phyloP scores from a whole-genome alignment of 1,139 yeast genomes.

The Geotrichum klebahnii region DNA sequence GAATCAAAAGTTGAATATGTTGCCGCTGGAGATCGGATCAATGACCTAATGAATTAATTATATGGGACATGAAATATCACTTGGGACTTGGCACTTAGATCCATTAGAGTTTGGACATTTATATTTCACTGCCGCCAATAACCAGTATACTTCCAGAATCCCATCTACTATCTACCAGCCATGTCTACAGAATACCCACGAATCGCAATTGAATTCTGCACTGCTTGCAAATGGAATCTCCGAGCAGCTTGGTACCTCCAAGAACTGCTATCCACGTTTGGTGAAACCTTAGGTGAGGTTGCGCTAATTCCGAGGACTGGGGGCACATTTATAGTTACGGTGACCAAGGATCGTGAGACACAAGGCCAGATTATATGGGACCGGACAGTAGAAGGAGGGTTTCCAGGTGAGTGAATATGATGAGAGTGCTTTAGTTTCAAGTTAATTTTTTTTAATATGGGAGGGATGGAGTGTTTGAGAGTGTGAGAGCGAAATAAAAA shows the following conservation, averaged over 20 bases:
- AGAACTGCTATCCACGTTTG: constrained; percentile 59
- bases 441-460: not conserved
- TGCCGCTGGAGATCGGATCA: too few relatives aligned
- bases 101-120: too few relatives aligned
- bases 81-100: too few relatives aligned
- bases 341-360: constrained; percentile 25
- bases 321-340: constrained; percentile 51
- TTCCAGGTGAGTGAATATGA: constrained; percentile 42
- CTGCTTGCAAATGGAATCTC: constrained; percentile 60
- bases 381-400: constrained; percentile 51
- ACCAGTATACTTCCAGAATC: too few relatives aligned
- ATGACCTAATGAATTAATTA: too few relatives aligned
- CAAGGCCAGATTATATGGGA: constrained; percentile 48
- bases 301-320: constrained; percentile 50
- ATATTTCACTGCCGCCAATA: too few relatives aligned
- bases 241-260: constrained; percentile 67
- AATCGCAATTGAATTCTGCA: constrained; percentile 54
- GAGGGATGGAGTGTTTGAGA: not conserved
- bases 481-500: not conserved
- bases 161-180: too few relatives aligned
- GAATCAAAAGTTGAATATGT: too few relatives aligned
- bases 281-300: constrained; percentile 50
- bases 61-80: too few relatives aligned
- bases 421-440: not conserved
- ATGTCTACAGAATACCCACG: too few relatives aligned